Evolutionary conservation across 2,329 filamentous ascomycete genomes (phyloP), one percentile per base, ranked within the genome.

Genomic region (Aspergillus fructus): DNA sequence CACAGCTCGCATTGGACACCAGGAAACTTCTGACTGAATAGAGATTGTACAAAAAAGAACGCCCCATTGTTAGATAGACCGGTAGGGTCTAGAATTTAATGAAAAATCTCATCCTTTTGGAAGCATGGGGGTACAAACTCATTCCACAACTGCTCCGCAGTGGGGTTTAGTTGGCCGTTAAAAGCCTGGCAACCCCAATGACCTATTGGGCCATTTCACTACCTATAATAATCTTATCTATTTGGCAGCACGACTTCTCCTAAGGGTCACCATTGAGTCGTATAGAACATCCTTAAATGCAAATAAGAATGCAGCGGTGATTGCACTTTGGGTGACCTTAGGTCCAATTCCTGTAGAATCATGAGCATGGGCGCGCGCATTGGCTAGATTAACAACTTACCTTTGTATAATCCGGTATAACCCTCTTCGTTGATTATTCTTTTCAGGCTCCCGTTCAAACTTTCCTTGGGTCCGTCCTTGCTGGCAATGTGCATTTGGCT

Each of bases 221-320:
- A 5, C 12, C n/a, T n/a, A 19, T 34, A 49, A 15, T n/a, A 11
- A 39, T 41, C n/a, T 13, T 13, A 12, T 41, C 62, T 72, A 76
- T 57, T 72, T 73, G 21, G 68, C 62, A 17, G 73, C 59, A 8
- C 65, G 65, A 40, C 66, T 57, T 54, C 64, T 71, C 47, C 72
- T 70, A 42, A 72, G 61, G 12, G 69, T 62, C 17, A 74, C 69
- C 68, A 75, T 77, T 54, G 65, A 66, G 42, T 91, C 90, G 73
- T 97, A 99, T 5, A 99, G 83, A 6, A 91, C 90, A 72, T 99
- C 94, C 82, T 99, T 99, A 81, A 99, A 97, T 2, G 93, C 94
- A 73, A 99, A 99, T 58, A 99, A 80, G 77, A 97, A 92, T 3
- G 94, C 94, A 5, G 94, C 94, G 4, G 94, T 99, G 61, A 99